Percentiles rank a stretch among this genome's conserved stretches.
phyloP scores from a whole-genome alignment of 768 basidiomycete genomes.

The Agrocybe pediades region DNA sequence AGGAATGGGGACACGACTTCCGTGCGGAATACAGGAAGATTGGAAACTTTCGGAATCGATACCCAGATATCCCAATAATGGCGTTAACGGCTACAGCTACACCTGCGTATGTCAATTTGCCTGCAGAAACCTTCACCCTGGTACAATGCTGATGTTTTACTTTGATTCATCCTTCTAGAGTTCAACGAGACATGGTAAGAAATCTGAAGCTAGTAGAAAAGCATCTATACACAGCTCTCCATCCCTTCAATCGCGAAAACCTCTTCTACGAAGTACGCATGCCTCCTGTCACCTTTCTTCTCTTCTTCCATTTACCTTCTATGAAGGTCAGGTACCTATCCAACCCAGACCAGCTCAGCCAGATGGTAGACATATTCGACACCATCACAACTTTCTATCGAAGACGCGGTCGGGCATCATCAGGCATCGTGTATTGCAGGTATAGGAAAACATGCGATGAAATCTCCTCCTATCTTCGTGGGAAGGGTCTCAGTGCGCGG shows the following conservation, averaged over 20 bases:
- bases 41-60: slow-evolving; percentile 68
- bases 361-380: slow-evolving; percentile 66
- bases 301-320: not conserved
- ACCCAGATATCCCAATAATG: slow-evolving; percentile 79
- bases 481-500: slow-evolving; percentile 64
- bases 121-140: too few relatives aligned
- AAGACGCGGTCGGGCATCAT: slow-evolving; percentile 58
- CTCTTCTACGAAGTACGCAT: slow-evolving; percentile 73
- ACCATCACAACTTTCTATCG: slow-evolving; percentile 67
- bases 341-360: slow-evolving; percentile 46
- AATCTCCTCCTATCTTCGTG: slow-evolving; percentile 61
- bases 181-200: slow-evolving; percentile 71
- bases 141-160: not conserved
- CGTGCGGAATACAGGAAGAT: slow-evolving; percentile 72
- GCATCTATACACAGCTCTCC: slow-evolving; percentile 62
- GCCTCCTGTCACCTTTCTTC: not conserved
- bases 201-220: slow-evolving; percentile 62
- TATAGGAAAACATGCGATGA: slow-evolving; percentile 66
- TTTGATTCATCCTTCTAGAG: slow-evolving; percentile 40
- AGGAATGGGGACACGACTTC: slow-evolving; percentile 90
- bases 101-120: slow-evolving; percentile 57
- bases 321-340: slow-evolving; percentile 64
- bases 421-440: slow-evolving; percentile 83
- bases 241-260: slow-evolving; percentile 82
- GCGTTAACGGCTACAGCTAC: slow-evolving; percentile 87